Evolutionary conservation across 163 green algal species (phyloP).

Genomic region (Scenedesmus sp.): DNA sequence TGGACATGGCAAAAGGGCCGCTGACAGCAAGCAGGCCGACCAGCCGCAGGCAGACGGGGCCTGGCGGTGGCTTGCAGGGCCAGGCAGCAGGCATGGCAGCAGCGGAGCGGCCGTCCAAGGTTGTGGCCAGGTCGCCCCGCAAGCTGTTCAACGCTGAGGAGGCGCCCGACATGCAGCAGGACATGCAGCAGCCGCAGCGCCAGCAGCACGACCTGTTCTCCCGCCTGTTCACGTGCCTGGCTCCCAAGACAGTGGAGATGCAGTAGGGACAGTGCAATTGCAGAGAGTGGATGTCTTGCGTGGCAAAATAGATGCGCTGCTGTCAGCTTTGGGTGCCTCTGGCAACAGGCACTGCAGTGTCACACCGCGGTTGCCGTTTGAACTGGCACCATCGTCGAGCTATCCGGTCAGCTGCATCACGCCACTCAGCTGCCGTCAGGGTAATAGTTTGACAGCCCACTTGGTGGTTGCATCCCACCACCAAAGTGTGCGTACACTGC

Average conservation of each 20-base stretch:
- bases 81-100: neutral
- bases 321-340: neutral
- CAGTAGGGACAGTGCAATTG: neutral
- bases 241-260: slow-evolving; percentile 21
- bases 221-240: slow-evolving; percentile 20
- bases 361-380: too few relatives aligned
- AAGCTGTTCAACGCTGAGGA: neutral
- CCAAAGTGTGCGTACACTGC: too few relatives aligned
- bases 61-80: neutral
- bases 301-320: too few relatives aligned
- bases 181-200: neutral
- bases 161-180: neutral
- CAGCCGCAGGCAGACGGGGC: slow-evolving; percentile 18
- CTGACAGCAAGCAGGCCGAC: slow-evolving; percentile 41
- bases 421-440: too few relatives aligned
- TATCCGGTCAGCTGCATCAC: too few relatives aligned
- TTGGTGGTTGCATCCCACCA: too few relatives aligned
- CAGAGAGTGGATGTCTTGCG: neutral
- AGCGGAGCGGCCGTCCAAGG: neutral
- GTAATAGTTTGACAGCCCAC: too few relatives aligned
- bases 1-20: slow-evolving; percentile 20
- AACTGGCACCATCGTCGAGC: too few relatives aligned
- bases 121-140: neutral
- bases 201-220: slow-evolving; percentile 27
- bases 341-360: neutral